Conservation (phyloP, 768 basidiomycete genomes). For the Serpula lacrymans region DNA sequence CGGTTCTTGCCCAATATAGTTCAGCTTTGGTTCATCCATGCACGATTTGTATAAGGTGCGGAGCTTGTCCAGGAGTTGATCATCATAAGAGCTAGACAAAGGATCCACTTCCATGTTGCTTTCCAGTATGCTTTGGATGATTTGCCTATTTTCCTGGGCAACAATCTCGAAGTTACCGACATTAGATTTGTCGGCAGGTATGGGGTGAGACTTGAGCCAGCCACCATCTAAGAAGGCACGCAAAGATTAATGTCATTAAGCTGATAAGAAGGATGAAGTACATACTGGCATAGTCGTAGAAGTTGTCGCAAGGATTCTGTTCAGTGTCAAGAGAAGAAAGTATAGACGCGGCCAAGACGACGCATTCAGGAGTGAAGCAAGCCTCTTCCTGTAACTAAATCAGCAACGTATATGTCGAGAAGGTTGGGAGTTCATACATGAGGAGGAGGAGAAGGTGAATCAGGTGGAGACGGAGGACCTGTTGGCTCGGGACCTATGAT, state of each 20-base stretch:
- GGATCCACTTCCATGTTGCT: constrained; percentile 26
- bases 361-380: constrained; percentile 79
- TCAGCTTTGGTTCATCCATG: constrained; percentile 71
- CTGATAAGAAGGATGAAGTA: constrained; percentile 15
- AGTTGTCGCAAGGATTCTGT: constrained; percentile 93
- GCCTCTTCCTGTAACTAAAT: constrained; percentile 40
- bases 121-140: constrained; percentile 72
- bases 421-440: constrained; percentile 42
- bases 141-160: constrained; percentile 70
- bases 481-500: constrained; percentile 38
- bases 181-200: constrained; percentile 81
- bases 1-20: constrained; percentile 70
- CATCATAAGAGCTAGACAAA: constrained; percentile 42
- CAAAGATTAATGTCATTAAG: constrained; percentile 8
- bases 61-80: constrained; percentile 58
- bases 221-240: constrained; percentile 61
- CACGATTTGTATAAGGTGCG: constrained; percentile 78
- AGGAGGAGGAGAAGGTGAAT: constrained; percentile 48
- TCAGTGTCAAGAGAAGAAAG: constrained; percentile 74
- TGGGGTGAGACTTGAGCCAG: constrained; percentile 78
- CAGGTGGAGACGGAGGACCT: constrained; percentile 46
- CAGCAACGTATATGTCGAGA: neutral
- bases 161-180: constrained; percentile 73
- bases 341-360: constrained; percentile 79
- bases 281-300: constrained; percentile 90